Evolutionary conservation across 2,329 filamentous ascomycete species (phyloP), one percentile per base, ranked within the genome.

Genomic region (Zelopaecilomyces penicillatus): DNA sequence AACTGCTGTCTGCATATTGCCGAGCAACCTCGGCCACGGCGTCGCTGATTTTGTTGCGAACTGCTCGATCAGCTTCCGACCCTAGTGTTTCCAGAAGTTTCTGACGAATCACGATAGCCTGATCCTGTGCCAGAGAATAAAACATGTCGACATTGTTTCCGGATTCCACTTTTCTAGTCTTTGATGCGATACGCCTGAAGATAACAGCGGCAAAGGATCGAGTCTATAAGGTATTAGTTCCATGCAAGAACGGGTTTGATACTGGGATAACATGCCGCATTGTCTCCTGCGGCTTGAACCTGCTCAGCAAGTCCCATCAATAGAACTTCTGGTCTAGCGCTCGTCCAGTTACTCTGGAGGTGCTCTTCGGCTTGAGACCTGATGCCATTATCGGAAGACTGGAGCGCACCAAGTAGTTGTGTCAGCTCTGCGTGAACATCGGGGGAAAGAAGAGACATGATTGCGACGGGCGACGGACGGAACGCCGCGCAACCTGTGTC

Each of bases 291-390:
- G 52, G 77, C 81, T 59, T 87, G 82, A 56, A 95, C 82, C 68
- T 97, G 91, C 70, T 97, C 93, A 35, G 85, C 90, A 57, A 98
- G 72, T 53, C 90, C 93, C 85, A 97, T 93, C 62, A 98, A 71
- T 55, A 97, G 74, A 56, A 95, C 76, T 59, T 96, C 90, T 32
- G 93, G 90, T 49, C 85, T 80, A 46, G 80, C 76, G 50, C 73
- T 71, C 32, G 89, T 85, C 93, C 93, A 98, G 74, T 89, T 90
- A 67, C 80, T 87, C 65, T 88, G 87, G 51, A 98, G 73, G 64
- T 90, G 85, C 53, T 94, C 87, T 67, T 98, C 93, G 42, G 91
- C 91, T 65, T 87, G 81, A 30, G 85, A 80, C 62, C 93, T 84
- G 57, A 87, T 76, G 47, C 75, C 74, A 70, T 98, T 98, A 70